Evolutionary conservation across 2,329 filamentous ascomycete genomes (phyloP).

Genomic region (Ilyonectria robusta): DNA sequence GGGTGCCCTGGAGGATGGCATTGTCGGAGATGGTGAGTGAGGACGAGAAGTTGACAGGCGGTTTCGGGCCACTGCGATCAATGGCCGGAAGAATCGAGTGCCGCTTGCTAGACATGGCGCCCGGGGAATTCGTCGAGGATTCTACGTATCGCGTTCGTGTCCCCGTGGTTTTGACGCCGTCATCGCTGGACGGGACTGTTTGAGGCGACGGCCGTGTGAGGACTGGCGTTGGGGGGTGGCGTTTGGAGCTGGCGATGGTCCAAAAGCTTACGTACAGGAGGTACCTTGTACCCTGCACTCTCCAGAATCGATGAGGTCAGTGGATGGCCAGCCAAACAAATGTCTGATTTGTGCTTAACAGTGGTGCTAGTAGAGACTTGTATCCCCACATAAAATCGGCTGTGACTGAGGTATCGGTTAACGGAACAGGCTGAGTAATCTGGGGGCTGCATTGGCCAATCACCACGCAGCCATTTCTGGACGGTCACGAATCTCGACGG

Average conservation of each 20-base stretch:
- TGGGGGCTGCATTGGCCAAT: slow-evolving; percentile 57
- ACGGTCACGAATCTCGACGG: slow-evolving; percentile 51
- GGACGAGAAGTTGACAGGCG: slow-evolving; percentile 73
- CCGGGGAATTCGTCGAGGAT: background rate
- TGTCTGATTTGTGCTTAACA: slow-evolving; percentile 35
- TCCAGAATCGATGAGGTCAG: slow-evolving; percentile 47
- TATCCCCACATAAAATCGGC: accelerated
- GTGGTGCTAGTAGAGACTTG: slow-evolving; percentile 39
- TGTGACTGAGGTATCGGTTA: slow-evolving; percentile 47
- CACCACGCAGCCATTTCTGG: slow-evolving; percentile 56
- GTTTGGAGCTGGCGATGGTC: background rate
- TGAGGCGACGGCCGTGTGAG: background rate
- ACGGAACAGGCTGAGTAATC: slow-evolving; percentile 49
- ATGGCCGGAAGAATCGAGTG: slow-evolving; percentile 69
- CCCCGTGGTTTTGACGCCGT: slow-evolving; percentile 3
- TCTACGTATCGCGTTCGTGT: slow-evolving; percentile 20
- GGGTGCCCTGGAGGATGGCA: slow-evolving; percentile 76
- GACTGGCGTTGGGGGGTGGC: slow-evolving; percentile 12
- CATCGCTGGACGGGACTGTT: slow-evolving; percentile 30
- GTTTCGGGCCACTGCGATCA: slow-evolving; percentile 68
- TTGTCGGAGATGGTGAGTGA: slow-evolving; percentile 74
- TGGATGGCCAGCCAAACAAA: slow-evolving; percentile 29
- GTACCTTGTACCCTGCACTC: slow-evolving; percentile 6
- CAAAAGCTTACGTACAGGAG: slow-evolving; percentile 34
- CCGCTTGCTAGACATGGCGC: slow-evolving; percentile 63